Base-by-base conservation (phyloP, 345 rosid genomes). In the Microcos paniculata region DNA sequence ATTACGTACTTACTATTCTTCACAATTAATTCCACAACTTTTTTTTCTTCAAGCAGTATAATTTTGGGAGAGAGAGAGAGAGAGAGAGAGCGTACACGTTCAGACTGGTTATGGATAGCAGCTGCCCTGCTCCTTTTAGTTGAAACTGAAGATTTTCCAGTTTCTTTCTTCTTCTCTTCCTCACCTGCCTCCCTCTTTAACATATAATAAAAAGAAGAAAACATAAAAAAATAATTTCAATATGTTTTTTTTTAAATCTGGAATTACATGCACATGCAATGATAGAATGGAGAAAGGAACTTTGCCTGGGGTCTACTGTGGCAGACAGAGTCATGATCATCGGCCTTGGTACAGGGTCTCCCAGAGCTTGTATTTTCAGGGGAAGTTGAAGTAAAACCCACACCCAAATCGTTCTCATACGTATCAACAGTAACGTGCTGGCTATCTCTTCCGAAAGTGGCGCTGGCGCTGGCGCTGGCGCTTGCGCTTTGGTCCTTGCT, bases 61-160 rank as follows among this genome's bases (percentile, higher is more conserved):
- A n/a, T n/a, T n/a, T 35, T 35, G 6, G 62, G 28, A 12, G 55
- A 24, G 45, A 35, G 40, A 43, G 1, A 0, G 21, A 67, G 18
- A n/a, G 42, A 67, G 56, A 70, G 42, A 5, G 58, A n/a, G 4
- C 80, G n/a, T 90, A 94, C 98, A 19, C 98, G 90, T 87, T 96
- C 99, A 55, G 98, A 96, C 80, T 93, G 99, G 86, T 93, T 96
- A 79, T 96, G 99, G 76, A 96, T 85, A 28, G 95, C 98, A 15
- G 98, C 99, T 66, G 99, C 98, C 68, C 99, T 80, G 77, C 94
- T 92, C 81, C 97, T 83, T 79, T 88, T 93, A 3, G 91, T 93
- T 24, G 94, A 92, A 65, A 77, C 80, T 18, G 96, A 86, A n/a
- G 96, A 91, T 81, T 90, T 89, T 13, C 86, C 81, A 19, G 23